A percentile compares a stretch with the other conserved stretches of the same genome.
These are phyloP conservation scores for Penicillium vulpinum DNA, from an alignment of 2,329 filamentous ascomycete genomes.

Conservation along the genomic window DNA sequence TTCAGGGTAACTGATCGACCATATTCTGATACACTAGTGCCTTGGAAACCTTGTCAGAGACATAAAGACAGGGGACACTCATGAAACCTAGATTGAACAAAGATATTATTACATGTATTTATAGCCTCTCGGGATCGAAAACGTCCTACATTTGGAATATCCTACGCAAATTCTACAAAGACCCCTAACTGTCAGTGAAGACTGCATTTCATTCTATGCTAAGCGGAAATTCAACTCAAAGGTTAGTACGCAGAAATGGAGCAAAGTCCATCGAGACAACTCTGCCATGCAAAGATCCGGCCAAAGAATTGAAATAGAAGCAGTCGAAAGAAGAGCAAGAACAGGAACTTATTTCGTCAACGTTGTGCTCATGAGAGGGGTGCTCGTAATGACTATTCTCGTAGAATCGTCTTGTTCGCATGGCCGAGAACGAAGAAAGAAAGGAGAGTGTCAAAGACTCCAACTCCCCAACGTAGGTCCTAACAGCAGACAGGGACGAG, in stretches of 20 bases:
- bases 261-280: neutral
- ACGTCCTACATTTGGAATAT: neutral
- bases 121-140: neutral
- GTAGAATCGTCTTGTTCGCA: conserved; percentile 15
- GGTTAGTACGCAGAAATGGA: conserved; percentile 1
- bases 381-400: conserved; percentile 17
- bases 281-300: conserved; percentile 4
- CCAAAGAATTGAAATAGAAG: conserved; percentile 4
- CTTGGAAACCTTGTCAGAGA: neutral
- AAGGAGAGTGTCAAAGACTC: conserved; percentile 1
- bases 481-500: conserved; percentile 12
- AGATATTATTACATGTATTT: neutral
- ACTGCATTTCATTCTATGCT: conserved; percentile 26
- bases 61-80: neutral
- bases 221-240: conserved; percentile 3
- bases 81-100: neutral
- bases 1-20: neutral
- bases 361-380: conserved; percentile 9
- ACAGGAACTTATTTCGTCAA: conserved; percentile 9
- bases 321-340: conserved; percentile 2
- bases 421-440: conserved; percentile 4
- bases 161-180: neutral
- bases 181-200: conserved; percentile 20
- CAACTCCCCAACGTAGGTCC: conserved; percentile 2
- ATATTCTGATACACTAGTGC: neutral